Evolutionary conservation across 495 filamentous ascomycete genomes (phyloP), one percentile per base, ranked within the genome.

Genomic region (Symbiotaphrina buchneri): DNA sequence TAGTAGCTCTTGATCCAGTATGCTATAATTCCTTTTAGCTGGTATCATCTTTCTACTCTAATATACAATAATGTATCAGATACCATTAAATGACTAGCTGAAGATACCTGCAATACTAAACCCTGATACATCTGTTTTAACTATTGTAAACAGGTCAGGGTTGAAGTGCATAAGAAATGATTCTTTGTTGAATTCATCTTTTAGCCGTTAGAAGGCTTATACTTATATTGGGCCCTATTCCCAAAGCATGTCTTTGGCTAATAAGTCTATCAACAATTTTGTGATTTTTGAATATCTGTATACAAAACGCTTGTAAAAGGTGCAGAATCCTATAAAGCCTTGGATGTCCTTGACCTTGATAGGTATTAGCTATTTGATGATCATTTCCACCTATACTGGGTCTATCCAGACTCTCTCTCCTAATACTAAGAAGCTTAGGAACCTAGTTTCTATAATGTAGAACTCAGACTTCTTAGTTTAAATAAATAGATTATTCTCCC

Each of bases 281-380:
- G 17, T 29, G 22, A 36, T 34, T 33, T 42, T 31, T 16, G 28
- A 33, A 21, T 42, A 38, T 41, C 10, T n/a, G n/a, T n/a, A n/a
- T n/a, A n/a, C n/a, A n/a, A n/a, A n/a, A n/a, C n/a, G n/a, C n/a
- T n/a, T n/a, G n/a, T n/a, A n/a, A n/a, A n/a, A n/a, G n/a, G n/a
- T n/a, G n/a, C n/a, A n/a, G n/a, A n/a, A n/a, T n/a, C 26, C 27
- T 18, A 39, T 20, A 39, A 46, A 38, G n/a, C 29, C 11, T 41
- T 37, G 26, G 5, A 45, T 31, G 24, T 45, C 26, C 10, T 31
- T 34, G 18, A 37, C 18, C n/a, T 21, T 38, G 15, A 33, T 18
- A 2, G 21, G 33, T 26, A 5, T 27, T 36, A 37, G 32, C 37
- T 41, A 45, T 6, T 44, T 26, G 26, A 23, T 28, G 15, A 45